Conservation (phyloP, 192 early-diverging fungal genomes). For the Lobulomyces angularis region DNA sequence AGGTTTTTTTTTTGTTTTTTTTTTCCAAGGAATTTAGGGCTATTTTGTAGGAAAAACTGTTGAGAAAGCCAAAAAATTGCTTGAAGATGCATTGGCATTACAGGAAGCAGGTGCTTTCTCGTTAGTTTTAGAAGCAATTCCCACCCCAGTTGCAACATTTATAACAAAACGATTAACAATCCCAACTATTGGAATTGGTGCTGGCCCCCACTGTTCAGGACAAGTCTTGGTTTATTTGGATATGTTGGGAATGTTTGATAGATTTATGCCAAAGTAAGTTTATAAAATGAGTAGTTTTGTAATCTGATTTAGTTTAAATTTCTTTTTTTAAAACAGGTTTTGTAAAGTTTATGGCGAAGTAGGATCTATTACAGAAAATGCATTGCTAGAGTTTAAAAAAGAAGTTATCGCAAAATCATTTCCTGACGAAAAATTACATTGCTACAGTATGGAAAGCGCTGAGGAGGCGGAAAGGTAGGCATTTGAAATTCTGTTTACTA, state of each 20-base stretch:
- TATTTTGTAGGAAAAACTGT: slow-evolving; percentile 86
- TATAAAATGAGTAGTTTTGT: not conserved
- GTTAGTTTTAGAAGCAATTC: slow-evolving; percentile 85
- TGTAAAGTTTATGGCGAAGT: slow-evolving; percentile 77
- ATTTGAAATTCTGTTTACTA: too few species aligned
- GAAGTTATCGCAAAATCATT: slow-evolving; percentile 70
- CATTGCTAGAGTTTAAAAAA: slow-evolving; percentile 53
- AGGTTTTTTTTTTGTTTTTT: slow-evolving; percentile 13
- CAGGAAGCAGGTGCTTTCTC: slow-evolving; percentile 85
- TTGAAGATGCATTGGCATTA: slow-evolving; percentile 79
- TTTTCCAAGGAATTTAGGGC: too few species aligned
- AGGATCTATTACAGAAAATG: slow-evolving; percentile 57
- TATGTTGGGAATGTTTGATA: slow-evolving; percentile 83
- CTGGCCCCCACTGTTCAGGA: slow-evolving; percentile 73
- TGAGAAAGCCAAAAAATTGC: slow-evolving; percentile 54
- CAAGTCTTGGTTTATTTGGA: slow-evolving; percentile 92
- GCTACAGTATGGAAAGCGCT: slow-evolving; percentile 74
- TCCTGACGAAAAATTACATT: slow-evolving; percentile 60
- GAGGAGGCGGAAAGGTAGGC: too few species aligned
- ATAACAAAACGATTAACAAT: slow-evolving; percentile 66
- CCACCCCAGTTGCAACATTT: slow-evolving; percentile 72
- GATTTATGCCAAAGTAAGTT: slow-evolving; percentile 70
- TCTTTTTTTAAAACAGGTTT: slow-evolving; percentile 39
- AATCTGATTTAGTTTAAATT: not conserved
- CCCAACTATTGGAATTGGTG: slow-evolving; percentile 97